A percentile compares a stretch with the other conserved stretches of the same genome.
Conservation (phyloP, 768 basidiomycete species). For the Phlebiopsis flavidoalba region DNA sequence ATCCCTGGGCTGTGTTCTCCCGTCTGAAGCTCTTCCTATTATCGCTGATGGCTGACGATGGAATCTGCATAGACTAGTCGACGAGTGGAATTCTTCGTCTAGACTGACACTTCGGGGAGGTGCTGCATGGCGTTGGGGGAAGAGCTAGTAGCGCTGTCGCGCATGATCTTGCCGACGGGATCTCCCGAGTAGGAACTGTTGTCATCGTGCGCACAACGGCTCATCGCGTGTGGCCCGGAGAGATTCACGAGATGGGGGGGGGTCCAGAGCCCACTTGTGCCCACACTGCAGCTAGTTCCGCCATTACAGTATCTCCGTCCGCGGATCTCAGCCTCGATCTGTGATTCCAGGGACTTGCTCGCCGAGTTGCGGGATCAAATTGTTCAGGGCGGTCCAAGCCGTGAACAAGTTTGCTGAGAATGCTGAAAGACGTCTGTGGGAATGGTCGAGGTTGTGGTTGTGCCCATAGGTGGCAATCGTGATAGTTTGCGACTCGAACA, state of each 20-base stretch:
- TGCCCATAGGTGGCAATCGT: slow-evolving; percentile 44
- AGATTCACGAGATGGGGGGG: slow-evolving; percentile 70
- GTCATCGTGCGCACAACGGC: slow-evolving; percentile 71
- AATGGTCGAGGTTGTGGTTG: slow-evolving; percentile 34
- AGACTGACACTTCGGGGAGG: slow-evolving; percentile 48
- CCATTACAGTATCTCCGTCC: slow-evolving; percentile 24
- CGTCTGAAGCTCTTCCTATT: slow-evolving; percentile 51
- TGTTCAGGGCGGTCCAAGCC: slow-evolving; percentile 66
- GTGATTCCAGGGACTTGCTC: slow-evolving; percentile 58
- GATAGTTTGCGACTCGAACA: slow-evolving; percentile 67
- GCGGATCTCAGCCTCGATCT: slow-evolving; percentile 75
- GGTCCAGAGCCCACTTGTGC: slow-evolving; percentile 58
- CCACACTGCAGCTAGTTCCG: slow-evolving; percentile 58
- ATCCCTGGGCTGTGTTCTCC: slow-evolving; percentile 49
- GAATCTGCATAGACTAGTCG: slow-evolving; percentile 31
- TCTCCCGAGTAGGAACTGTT: slow-evolving; percentile 68
- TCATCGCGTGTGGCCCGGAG: slow-evolving; percentile 74
- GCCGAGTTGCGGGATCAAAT: slow-evolving; percentile 51
- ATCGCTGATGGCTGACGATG: slow-evolving; percentile 29
- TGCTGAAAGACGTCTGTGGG: slow-evolving; percentile 55
- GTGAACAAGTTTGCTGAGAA: slow-evolving; percentile 58
- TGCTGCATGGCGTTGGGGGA: slow-evolving; percentile 36
- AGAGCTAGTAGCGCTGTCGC: slow-evolving; percentile 42
- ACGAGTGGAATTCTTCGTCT: slow-evolving; percentile 41
- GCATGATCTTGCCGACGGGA: slow-evolving; percentile 64